Conservation (phyloP, 306 rosid species). For the Notholithocarpus densiflorus region DNA sequence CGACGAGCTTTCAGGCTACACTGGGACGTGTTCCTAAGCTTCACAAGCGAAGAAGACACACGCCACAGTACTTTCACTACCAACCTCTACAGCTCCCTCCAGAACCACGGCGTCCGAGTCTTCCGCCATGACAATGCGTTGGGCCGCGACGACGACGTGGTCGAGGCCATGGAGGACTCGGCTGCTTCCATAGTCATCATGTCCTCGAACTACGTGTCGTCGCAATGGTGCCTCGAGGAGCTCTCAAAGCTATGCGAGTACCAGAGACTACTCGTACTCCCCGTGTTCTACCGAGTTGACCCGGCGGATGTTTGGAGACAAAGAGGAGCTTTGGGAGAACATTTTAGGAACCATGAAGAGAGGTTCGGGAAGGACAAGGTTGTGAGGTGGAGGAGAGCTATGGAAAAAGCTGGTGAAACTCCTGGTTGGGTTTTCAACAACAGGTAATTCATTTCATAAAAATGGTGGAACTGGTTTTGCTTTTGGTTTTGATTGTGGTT, state of each 20-base stretch:
- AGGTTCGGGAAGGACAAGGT: background rate
- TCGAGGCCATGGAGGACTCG: slow-evolving; percentile 31
- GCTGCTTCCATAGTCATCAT: slow-evolving; percentile 36
- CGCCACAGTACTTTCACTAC: slow-evolving; percentile 10
- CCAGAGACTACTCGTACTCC: slow-evolving; percentile 22
- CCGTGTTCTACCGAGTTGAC: slow-evolving; percentile 34
- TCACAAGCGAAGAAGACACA: slow-evolving; percentile 35
- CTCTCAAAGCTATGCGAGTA: slow-evolving; percentile 22
- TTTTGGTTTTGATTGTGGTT: too few species aligned
- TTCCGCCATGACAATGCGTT: slow-evolving; percentile 33
- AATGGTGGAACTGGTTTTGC: too few species aligned
- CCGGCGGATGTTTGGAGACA: slow-evolving; percentile 22
- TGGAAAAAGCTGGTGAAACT: slow-evolving; percentile 8
- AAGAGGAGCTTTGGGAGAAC: slow-evolving; percentile 5
- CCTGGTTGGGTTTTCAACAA: slow-evolving; percentile 2
- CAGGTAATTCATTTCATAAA: background rate
- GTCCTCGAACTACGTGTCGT: slow-evolving; percentile 29
- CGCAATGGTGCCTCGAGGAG: slow-evolving; percentile 40
- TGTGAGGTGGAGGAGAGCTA: slow-evolving; percentile 22
- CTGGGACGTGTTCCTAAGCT: slow-evolving; percentile 46
- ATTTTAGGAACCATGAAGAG: background rate
- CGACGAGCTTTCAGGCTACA: slow-evolving; percentile 15
- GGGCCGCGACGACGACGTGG: slow-evolving; percentile 27
- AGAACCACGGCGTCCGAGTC: slow-evolving; percentile 16
- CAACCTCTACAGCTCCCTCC: slow-evolving; percentile 11